Percentiles rank a stretch among this genome's conserved stretches.
Evolutionary conservation across 139 green algal genomes (phyloP).

Genomic region (Ettlia oleoabundans): DNA sequence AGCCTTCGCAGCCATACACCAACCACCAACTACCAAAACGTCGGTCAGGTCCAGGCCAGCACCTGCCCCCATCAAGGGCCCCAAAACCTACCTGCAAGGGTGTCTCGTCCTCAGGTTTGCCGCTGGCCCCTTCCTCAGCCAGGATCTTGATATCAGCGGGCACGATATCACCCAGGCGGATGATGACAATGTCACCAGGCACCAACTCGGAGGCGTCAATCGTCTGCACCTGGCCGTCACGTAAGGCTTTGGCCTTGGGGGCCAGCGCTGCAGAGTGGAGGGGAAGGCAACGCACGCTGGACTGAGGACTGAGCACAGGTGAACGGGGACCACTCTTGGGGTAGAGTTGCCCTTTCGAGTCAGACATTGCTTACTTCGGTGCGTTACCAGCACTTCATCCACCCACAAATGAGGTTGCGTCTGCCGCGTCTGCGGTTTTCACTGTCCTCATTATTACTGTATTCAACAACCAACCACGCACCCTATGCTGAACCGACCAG

Average conservation of each 20-base stretch:
- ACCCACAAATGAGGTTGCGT: too few relatives aligned
- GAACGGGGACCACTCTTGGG: too few relatives aligned
- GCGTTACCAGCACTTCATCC: too few relatives aligned
- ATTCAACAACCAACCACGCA: too few relatives aligned
- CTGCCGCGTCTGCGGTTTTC: too few relatives aligned
- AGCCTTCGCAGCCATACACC: not conserved
- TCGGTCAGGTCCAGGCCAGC: not conserved
- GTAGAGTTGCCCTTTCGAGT: too few relatives aligned
- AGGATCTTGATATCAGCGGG: slow-evolving; percentile 90
- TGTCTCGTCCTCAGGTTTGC: slow-evolving; percentile 55
- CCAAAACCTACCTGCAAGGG: slow-evolving; percentile 70
- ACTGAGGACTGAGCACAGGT: too few relatives aligned
- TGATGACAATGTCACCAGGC: slow-evolving; percentile 81
- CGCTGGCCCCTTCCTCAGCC: slow-evolving; percentile 46
- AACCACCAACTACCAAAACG: too few relatives aligned
- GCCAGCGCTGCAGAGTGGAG: slow-evolving; percentile 70
- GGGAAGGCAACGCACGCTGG: slow-evolving; percentile 41
- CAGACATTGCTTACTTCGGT: too few relatives aligned
- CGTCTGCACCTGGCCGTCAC: slow-evolving; percentile 61
- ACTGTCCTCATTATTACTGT: too few relatives aligned
- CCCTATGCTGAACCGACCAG: too few relatives aligned
- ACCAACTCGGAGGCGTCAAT: slow-evolving; percentile 75
- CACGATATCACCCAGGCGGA: slow-evolving; percentile 83
- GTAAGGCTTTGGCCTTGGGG: slow-evolving; percentile 69
- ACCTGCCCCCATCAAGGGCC: too few relatives aligned